Percentiles rank a stretch among this genome's conserved stretches.
phyloP scores from a whole-genome alignment of 2,329 filamentous ascomycete species.

The Madurella mycetomatis region DNA sequence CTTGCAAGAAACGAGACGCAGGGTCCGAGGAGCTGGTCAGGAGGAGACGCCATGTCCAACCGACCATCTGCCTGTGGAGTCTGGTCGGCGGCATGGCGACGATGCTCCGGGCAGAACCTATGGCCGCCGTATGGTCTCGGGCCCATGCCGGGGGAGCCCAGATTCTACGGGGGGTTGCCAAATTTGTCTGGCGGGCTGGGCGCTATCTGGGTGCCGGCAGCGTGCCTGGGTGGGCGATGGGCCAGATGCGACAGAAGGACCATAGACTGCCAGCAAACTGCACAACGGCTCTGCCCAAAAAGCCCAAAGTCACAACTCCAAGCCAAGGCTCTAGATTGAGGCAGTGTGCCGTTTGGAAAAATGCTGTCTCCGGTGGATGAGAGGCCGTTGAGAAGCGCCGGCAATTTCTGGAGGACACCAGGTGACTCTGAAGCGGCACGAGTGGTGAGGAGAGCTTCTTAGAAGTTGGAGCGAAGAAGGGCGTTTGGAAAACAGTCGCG shows the following conservation, averaged over 20 bases:
- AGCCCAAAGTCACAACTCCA: not conserved
- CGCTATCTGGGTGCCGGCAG: not conserved
- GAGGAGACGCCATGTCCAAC: conserved; percentile 14
- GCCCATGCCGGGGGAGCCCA: conserved; percentile 7
- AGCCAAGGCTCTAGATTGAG: conserved; percentile 8
- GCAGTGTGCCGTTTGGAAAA: conserved; percentile 21
- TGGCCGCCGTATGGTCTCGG: conserved; percentile 14
- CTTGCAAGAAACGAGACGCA: conserved; percentile 15
- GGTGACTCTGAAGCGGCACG: conserved; percentile 11
- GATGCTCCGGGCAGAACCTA: conserved; percentile 1
- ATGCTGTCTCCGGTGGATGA: conserved; percentile 15
- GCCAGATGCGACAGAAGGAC: not conserved
- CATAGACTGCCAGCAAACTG: not conserved
- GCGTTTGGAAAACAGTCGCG: conserved; percentile 15
- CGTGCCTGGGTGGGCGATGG: not conserved
- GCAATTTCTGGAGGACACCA: conserved; percentile 5
- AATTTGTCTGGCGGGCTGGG: not conserved
- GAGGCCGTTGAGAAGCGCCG: conserved; percentile 26
- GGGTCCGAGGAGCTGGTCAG: conserved; percentile 13
- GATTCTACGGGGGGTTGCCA: conserved; percentile 3
- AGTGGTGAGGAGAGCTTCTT: conserved; percentile 16
- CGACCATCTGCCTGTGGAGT: conserved; percentile 13
- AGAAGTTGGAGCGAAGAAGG: conserved; percentile 3
- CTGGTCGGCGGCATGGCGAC: not conserved
- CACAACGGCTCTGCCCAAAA: not conserved